A percentile compares a stretch with the other conserved stretches of the same genome.
Evolutionary conservation across 1,139 yeast genomes (phyloP).

Genomic region (Yamadazyma atmosphaerica): DNA sequence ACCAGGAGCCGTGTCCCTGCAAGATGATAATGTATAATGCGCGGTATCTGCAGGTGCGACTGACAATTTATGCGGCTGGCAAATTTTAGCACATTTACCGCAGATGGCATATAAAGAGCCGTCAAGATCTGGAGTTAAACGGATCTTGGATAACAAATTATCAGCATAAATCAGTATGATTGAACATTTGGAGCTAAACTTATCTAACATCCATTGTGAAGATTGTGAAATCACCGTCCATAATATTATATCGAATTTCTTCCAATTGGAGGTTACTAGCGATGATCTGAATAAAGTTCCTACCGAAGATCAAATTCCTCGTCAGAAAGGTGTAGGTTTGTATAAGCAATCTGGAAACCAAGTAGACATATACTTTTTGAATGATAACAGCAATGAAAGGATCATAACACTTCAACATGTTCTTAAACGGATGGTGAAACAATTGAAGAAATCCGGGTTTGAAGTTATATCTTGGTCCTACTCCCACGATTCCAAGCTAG

Average conservation of each 20-base stretch:
- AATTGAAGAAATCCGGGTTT: constrained; percentile 30
- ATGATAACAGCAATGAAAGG: constrained; percentile 8
- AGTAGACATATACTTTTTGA: constrained; percentile 20
- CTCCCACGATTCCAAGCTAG: constrained; percentile 17
- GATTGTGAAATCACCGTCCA: constrained; percentile 45
- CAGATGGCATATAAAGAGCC: neutral
- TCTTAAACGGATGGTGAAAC: constrained; percentile 24
- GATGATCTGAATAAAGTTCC: constrained; percentile 1
- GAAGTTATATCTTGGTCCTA: constrained; percentile 36
- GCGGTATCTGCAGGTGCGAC: too few relatives aligned
- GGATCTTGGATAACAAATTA: too few relatives aligned
- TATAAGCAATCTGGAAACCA: constrained; percentile 19
- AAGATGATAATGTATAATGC: too few relatives aligned
- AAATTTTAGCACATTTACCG: constrained; percentile 12
- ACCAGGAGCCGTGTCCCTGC: neutral
- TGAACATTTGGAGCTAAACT: constrained; percentile 22
- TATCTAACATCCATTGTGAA: constrained; percentile 53
- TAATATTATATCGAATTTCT: constrained; percentile 14
- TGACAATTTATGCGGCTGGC: too few relatives aligned
- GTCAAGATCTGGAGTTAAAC: neutral
- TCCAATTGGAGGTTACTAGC: constrained; percentile 11
- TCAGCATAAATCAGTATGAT: constrained; percentile 1
- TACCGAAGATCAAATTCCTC: constrained; percentile 21
- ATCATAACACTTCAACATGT: constrained; percentile 12
- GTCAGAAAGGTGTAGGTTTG: constrained; percentile 20